Evolutionary conservation across 2,329 filamentous ascomycete genomes (phyloP), one percentile per base, ranked within the genome.

Genomic region (Westerdykella aurantiaca): DNA sequence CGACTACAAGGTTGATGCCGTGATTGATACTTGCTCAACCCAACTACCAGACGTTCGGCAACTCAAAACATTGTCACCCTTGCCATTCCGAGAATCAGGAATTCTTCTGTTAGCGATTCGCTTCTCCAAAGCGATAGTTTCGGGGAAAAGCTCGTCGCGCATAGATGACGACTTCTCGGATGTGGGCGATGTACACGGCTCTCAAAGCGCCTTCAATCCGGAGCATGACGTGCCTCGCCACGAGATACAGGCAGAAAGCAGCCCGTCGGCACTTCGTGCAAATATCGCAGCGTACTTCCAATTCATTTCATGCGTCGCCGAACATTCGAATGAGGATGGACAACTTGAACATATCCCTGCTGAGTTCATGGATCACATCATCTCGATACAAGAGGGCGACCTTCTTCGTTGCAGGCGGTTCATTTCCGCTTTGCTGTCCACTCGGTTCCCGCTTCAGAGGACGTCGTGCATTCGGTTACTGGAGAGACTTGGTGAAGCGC

Each of bases 121-220:
- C 44, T 34, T 63, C 46, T 57, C 66, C 42, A 54, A 50, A 52
- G 59, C 60, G 29, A 43, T 70, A 5, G 49, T 45, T 12, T 46
- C 55, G 23, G 57, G 64, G 6, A 66, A 61, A 21, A 56, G 63
- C 18, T 66, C 65, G 1, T 63, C 63, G 34, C 55, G 61, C 37
- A 60, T 62, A 42, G 58, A 71, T 4, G 67, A 72, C 9, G 80
- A 83, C 51, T 59, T 73, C 5, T 84, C 86, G 81, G 82, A 87
- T 43, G 57, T 88, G 5, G 85, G 88, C 54, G 73, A 76, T 29
- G 74, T 78, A 11, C 81, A 84, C 43, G 77, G 80, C 34, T 81
- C 80, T 0, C 80, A 84, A 51, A 70, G 69, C 13, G 47, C 59
- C 1, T 61, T 69, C 23, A 69, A 66, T 25, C 37, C 51, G 34